Evolutionary conservation across 106 monocot genomes (phyloP), one percentile per base, ranked within the genome.

Genomic region (Narthecium ossifragum): DNA sequence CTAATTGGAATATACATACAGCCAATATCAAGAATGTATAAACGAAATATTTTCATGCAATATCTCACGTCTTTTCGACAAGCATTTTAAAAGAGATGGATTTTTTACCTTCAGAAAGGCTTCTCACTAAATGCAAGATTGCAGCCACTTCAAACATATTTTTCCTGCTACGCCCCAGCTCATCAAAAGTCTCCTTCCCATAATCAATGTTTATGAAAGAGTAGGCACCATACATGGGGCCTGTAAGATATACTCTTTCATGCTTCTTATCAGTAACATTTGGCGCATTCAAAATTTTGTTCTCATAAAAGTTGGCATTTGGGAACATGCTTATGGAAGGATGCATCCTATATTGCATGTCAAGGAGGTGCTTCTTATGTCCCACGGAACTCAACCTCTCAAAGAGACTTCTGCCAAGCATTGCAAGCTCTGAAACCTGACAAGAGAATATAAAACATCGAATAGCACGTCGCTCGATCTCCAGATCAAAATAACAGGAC

Each of bases 111-210:
- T 63, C 37, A n/a, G 1, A 71, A 12, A 80, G 57, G 8, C 49
- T 80, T 67, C 51, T 25, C 23, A 75, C 27, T 34, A 72, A 66
- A 17, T 63, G 21, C n/a, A 48, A 8, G 1, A 75, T 41, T 9
- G 68, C 71, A 48, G 40, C 71, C 30, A 60, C 81, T 34, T 81
- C 81, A 1, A 64, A 26, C 65, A 72, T 32, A 33, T 81, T 81
- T 26, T 72, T 81, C 31, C 5, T n/a, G 40, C 75, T 75, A 3
- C 52, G 25, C 7, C 74, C 75, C 10, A 27, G 8, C 0, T 18
- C 26, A 68, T 67, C 70, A 26, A 15, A 28, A 31, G n/a, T 28
- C 40, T 81, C 81, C 0, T 39, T 26, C 32, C 81, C 81, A 37
- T 14, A 51, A 12, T 62, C 62, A 61, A 78, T 54, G 10, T 71